A percentile compares a stretch with the other conserved stretches of the same genome.
phyloP scores from a whole-genome alignment of 805 yeast species.

The Sungouiozyma intestinalis region DNA sequence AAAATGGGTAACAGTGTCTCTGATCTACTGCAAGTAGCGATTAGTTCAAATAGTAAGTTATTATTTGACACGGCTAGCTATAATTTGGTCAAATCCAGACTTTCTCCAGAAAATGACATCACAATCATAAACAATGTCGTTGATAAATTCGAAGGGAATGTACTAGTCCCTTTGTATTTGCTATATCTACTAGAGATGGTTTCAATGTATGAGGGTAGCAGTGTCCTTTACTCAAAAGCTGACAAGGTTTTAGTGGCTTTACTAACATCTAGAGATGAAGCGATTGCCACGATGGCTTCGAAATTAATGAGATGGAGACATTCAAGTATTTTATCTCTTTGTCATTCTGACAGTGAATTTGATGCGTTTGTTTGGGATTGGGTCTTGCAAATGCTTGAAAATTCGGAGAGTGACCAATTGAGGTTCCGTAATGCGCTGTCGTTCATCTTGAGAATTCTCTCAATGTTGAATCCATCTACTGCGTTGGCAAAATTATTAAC shows the following conservation, averaged over 20 bases:
- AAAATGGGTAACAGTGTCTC: conserved; percentile 10
- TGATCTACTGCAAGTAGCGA: conserved; percentile 3
- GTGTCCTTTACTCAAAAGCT: conserved; percentile 3
- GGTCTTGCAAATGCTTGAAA: conserved; percentile 30
- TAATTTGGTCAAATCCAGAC: conserved; percentile 7
- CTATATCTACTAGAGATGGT: conserved; percentile 32
- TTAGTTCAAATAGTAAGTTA: conserved; percentile 3
- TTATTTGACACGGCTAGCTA: background rate
- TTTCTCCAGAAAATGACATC: conserved; percentile 2
- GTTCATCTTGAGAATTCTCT: conserved; percentile 47
- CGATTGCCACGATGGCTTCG: conserved; percentile 9
- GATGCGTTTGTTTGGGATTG: conserved; percentile 37
- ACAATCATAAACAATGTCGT: conserved; percentile 3
- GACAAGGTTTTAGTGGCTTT: conserved; percentile 14
- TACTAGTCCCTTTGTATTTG: conserved; percentile 9
- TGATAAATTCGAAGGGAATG: conserved; percentile 1
- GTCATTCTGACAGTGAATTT: conserved; percentile 11
- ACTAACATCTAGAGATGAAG: conserved; percentile 13
- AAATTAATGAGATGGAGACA: conserved; percentile 45
- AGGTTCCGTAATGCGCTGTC: conserved; percentile 37
- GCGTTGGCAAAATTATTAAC: conserved; percentile 7
- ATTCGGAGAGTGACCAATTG: conserved; percentile 19
- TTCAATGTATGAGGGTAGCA: conserved; percentile 22
- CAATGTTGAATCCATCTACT: conserved; percentile 8
- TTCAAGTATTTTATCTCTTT: conserved; percentile 18